Conservation (phyloP, 129 eudicot species). For the Saussurea involucrata region DNA sequence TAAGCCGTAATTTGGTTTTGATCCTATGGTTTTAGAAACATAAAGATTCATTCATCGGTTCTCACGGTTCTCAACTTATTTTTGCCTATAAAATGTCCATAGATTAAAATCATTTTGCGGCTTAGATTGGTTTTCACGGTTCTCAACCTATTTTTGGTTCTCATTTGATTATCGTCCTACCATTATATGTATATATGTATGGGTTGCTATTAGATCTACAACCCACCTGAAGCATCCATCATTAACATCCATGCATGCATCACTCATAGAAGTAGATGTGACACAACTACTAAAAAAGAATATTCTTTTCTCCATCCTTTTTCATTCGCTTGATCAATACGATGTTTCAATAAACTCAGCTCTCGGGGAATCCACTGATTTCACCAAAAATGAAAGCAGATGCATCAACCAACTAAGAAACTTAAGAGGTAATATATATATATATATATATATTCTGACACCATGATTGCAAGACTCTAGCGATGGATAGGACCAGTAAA, state of each 20-base stretch:
- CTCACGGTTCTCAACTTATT: too few species aligned
- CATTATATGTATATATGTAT: too few species aligned
- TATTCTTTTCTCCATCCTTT: constrained; percentile 85
- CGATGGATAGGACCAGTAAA: neutral
- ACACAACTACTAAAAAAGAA: constrained; percentile 42
- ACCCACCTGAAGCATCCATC: neutral
- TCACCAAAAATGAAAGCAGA: constrained; percentile 5
- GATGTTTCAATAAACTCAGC: constrained; percentile 46
- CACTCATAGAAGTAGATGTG: neutral
- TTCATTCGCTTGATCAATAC: constrained; percentile 66
- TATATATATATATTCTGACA: neutral
- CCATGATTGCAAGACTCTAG: neutral
- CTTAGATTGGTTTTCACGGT: too few species aligned
- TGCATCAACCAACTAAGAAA: neutral
- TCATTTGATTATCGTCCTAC: too few species aligned
- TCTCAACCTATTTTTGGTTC: too few species aligned
- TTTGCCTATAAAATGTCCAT: too few species aligned
- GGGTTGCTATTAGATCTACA: neutral
- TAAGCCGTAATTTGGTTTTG: too few species aligned
- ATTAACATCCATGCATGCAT: neutral
- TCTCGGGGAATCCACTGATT: constrained; percentile 54
- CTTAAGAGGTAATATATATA: neutral
- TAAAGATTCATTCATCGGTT: too few species aligned
- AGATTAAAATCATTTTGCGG: too few species aligned
- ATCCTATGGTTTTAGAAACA: too few species aligned